These are phyloP conservation scores for Fusarium tupiense DNA, from an alignment of 2,329 filamentous ascomycete genomes.

Conservation along the genomic window DNA sequence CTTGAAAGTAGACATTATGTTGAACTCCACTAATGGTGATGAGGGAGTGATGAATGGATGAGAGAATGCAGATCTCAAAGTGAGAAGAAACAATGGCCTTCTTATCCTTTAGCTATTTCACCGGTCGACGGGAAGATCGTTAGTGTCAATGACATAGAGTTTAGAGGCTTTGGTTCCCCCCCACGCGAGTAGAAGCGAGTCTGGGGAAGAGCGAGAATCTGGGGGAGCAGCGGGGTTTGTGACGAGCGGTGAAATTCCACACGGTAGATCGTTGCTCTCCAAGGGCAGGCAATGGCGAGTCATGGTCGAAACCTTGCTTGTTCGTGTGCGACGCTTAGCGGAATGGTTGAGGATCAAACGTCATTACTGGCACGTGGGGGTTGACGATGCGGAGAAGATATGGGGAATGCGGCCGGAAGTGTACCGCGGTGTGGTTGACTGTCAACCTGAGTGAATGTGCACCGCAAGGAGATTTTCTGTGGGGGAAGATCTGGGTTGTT, in stretches of 20 bases:
- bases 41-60: not conserved
- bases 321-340: not conserved
- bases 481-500: not conserved
- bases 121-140: not conserved
- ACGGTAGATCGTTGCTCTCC: not conserved
- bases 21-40: not conserved
- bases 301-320: not conserved
- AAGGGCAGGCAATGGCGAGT: not conserved
- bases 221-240: not conserved
- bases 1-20: conserved; percentile 4
- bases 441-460: not conserved
- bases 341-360: not conserved
- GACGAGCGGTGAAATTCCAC: not conserved
- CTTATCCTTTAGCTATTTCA: not conserved
- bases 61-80: not conserved
- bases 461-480: not conserved
- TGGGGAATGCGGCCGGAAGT: not conserved
- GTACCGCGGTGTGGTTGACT: not conserved
- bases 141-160: not conserved
- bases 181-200: not conserved
- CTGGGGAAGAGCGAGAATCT: conserved; percentile 10
- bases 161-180: not conserved
- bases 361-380: conserved; percentile 6
- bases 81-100: not conserved
- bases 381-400: not conserved